Percentiles rank a stretch among this genome's conserved stretches.
These are phyloP conservation scores for Paraglomus occultum DNA, from an alignment of 192 early-diverging fungal genomes.

Conservation along the genomic window DNA sequence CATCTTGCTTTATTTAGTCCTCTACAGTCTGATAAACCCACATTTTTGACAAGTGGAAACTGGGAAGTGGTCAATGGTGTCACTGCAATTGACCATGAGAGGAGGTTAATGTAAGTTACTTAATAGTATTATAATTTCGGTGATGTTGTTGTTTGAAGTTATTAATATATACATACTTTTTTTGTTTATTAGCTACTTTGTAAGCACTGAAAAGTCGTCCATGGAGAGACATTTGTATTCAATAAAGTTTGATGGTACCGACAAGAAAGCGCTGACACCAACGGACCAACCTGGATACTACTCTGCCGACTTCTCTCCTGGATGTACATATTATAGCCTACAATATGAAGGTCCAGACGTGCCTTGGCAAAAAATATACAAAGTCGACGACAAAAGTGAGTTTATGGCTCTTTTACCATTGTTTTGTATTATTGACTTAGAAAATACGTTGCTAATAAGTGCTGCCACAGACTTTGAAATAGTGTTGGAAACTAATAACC, in stretches of 20 bases:
- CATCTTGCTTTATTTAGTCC: constrained; percentile 69
- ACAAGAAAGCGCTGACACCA: constrained; percentile 40
- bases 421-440: not conserved
- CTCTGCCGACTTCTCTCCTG: constrained; percentile 67
- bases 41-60: constrained; percentile 61
- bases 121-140: constrained; percentile 31
- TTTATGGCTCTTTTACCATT: not conserved
- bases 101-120: constrained; percentile 44
- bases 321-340: constrained; percentile 69
- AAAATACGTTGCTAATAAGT: not conserved
- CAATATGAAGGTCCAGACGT: constrained; percentile 82
- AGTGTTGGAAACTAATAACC: constrained; percentile 57
- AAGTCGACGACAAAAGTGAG: constrained; percentile 42
- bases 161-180: not conserved
- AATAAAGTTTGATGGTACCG: constrained; percentile 30
- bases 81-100: constrained; percentile 39
- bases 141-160: constrained; percentile 2
- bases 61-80: constrained; percentile 62
- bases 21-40: constrained; percentile 44
- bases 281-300: constrained; percentile 61
- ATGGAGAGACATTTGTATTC: constrained; percentile 44
- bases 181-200: constrained; percentile 27
- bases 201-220: constrained; percentile 38
- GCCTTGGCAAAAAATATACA: constrained; percentile 72
- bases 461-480: constrained; percentile 44